Conservation (phyloP, 352 stramenopile genomes). For the Phytophthora lateralis region DNA sequence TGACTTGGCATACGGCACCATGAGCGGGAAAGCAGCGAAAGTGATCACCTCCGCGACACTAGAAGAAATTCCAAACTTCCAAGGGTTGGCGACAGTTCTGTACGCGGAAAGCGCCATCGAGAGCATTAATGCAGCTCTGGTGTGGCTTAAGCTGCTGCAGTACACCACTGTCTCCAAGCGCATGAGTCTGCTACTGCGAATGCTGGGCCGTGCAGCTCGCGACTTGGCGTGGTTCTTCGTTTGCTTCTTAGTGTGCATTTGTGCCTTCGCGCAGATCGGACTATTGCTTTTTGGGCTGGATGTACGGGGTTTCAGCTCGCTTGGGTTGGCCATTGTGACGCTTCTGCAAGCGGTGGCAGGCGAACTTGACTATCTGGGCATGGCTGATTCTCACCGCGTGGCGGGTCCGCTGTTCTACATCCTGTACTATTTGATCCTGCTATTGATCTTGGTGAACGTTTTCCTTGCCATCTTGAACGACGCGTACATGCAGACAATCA, state of each 20-base stretch:
- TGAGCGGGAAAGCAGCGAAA: constrained; percentile 42
- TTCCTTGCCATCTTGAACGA: constrained; percentile 81
- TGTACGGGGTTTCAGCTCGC: constrained; percentile 57
- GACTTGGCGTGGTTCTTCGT: constrained; percentile 69
- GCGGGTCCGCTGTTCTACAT: constrained; percentile 76
- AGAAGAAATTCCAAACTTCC: constrained; percentile 47
- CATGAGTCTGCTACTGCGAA: constrained; percentile 62
- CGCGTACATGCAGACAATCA: constrained; percentile 73
- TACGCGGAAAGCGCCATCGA: constrained; percentile 49
- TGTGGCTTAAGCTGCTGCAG: constrained; percentile 73
- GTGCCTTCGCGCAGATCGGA: constrained; percentile 69
- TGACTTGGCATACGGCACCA: constrained; percentile 58
- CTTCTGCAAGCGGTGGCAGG: constrained; percentile 66
- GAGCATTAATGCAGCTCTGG: constrained; percentile 52
- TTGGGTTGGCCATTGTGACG: constrained; percentile 55
- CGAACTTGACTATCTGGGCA: constrained; percentile 55
- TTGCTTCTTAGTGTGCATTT: constrained; percentile 64
- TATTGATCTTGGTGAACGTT: constrained; percentile 76
- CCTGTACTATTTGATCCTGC: constrained; percentile 68
- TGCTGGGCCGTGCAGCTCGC: constrained; percentile 49
- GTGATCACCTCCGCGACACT: constrained; percentile 30
- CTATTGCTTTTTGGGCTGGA: constrained; percentile 66
- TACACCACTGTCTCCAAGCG: constrained; percentile 72
- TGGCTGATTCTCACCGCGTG: constrained; percentile 48
- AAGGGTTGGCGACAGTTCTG: constrained; percentile 41